phyloP scores from a whole-genome alignment of 1,284 basidiomycete genomes.

The Cryptococcus hybrid region DNA sequence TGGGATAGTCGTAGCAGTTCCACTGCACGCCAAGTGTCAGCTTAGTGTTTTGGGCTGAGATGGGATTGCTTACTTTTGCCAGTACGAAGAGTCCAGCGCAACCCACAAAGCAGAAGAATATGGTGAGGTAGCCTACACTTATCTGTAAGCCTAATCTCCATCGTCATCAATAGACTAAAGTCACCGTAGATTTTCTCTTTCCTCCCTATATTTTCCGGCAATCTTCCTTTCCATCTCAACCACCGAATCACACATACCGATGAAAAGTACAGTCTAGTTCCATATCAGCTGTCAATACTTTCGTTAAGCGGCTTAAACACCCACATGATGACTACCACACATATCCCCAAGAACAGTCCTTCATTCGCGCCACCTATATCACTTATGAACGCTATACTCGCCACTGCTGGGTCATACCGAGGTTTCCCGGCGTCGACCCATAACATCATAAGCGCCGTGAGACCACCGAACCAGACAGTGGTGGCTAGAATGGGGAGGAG shows the following conservation, averaged over 20 bases:
- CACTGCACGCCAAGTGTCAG: slow-evolving; percentile 24
- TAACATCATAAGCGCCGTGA: slow-evolving; percentile 43
- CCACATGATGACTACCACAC: slow-evolving; percentile 17
- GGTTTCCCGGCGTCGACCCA: slow-evolving; percentile 48
- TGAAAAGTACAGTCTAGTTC: slow-evolving; percentile 39
- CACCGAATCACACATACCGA: slow-evolving; percentile 52
- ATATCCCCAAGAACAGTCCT: slow-evolving; percentile 49
- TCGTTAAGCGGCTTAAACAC: neutral
- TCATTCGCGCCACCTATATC: slow-evolving; percentile 50
- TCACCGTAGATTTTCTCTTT: slow-evolving; percentile 45
- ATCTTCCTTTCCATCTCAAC: slow-evolving; percentile 51
- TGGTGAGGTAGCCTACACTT: slow-evolving; percentile 47
- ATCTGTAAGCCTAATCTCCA: neutral
- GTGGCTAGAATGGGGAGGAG: slow-evolving; percentile 38
- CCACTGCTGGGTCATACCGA: slow-evolving; percentile 42
- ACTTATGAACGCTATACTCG: slow-evolving; percentile 51
- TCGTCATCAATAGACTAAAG: slow-evolving; percentile 2
- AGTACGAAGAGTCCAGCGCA: slow-evolving; percentile 51
- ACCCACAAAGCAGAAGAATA: slow-evolving; percentile 52
- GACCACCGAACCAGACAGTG: slow-evolving; percentile 37
- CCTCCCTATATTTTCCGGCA: slow-evolving; percentile 49
- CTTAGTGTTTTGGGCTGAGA: neutral
- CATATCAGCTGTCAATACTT: too few relatives aligned
- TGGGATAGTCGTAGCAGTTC: slow-evolving; percentile 50
- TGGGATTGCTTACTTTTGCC: slow-evolving; percentile 36